These are phyloP conservation scores for Diplocarpon mali DNA, from an alignment of 2,329 filamentous ascomycete genomes.

Conservation along the genomic window DNA sequence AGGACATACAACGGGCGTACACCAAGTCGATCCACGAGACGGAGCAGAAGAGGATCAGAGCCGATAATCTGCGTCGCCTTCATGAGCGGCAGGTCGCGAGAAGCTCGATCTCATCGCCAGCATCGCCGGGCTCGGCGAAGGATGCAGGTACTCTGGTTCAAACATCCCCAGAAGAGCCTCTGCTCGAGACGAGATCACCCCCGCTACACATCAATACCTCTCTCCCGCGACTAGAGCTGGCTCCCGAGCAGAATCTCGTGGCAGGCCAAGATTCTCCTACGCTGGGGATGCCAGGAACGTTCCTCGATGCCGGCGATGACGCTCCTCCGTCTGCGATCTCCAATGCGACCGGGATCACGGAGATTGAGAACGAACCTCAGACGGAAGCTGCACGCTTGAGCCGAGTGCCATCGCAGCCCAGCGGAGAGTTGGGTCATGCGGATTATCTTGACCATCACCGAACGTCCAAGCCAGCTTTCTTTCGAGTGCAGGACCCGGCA, in stretches of 20 bases:
- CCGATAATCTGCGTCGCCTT: slow-evolving; percentile 30
- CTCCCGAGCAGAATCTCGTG: background rate
- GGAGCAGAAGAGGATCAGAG: slow-evolving; percentile 42
- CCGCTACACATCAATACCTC: slow-evolving; percentile 22
- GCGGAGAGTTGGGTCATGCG: slow-evolving; percentile 18
- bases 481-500: slow-evolving; percentile 15
- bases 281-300: slow-evolving; percentile 54
- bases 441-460: slow-evolving; percentile 13
- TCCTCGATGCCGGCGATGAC: slow-evolving; percentile 39
- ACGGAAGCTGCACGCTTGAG: slow-evolving; percentile 34
- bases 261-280: slow-evolving; percentile 48
- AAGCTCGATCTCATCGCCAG: slow-evolving; percentile 15
- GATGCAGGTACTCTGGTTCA: slow-evolving; percentile 5
- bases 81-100: slow-evolving; percentile 14
- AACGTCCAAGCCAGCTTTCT: slow-evolving; percentile 20
- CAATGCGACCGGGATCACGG: slow-evolving; percentile 48
- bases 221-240: slow-evolving; percentile 11
- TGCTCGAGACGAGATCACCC: slow-evolving; percentile 2
- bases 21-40: slow-evolving; percentile 71
- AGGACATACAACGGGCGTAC: slow-evolving; percentile 75
- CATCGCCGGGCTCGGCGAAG: slow-evolving; percentile 24
- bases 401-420: slow-evolving; percentile 12
- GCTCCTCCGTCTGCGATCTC: slow-evolving; percentile 49
- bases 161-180: slow-evolving; percentile 1
- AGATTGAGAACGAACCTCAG: slow-evolving; percentile 65